Conservation (phyloP, 805 yeast species). For the Myxozyma nipponensis region DNA sequence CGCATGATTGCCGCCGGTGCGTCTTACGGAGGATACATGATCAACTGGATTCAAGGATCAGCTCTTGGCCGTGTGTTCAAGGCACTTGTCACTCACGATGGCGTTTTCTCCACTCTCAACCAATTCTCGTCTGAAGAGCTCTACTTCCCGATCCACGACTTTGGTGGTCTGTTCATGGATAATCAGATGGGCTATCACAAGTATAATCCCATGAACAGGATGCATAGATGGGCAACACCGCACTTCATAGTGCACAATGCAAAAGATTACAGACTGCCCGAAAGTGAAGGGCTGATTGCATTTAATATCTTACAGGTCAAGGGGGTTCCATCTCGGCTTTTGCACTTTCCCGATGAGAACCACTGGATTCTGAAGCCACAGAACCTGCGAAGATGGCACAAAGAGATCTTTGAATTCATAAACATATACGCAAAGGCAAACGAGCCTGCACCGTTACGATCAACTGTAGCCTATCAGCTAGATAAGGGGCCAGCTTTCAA, state of each 20-base stretch:
- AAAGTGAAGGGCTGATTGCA: constrained; percentile 31
- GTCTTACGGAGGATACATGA: constrained; percentile 34
- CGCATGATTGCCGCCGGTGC: constrained; percentile 32
- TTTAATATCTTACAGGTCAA: constrained; percentile 30
- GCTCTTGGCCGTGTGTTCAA: constrained; percentile 30
- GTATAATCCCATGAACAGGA: constrained; percentile 29
- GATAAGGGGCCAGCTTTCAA: not conserved
- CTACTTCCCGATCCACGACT: constrained; percentile 31
- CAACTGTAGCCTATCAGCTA: not conserved
- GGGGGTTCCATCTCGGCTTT: constrained; percentile 28
- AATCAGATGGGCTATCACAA: constrained; percentile 26
- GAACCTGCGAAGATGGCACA: constrained; percentile 31
- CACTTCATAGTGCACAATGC: constrained; percentile 31
- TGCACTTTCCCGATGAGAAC: constrained; percentile 31
- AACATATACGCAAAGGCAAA: constrained; percentile 8
- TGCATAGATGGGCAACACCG: constrained; percentile 31
- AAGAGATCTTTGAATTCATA: constrained; percentile 29
- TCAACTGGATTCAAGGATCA: constrained; percentile 33
- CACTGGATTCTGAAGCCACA: constrained; percentile 34
- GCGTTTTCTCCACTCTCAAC: constrained; percentile 29
- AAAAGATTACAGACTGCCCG: constrained; percentile 31
- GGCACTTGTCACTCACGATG: constrained; percentile 33
- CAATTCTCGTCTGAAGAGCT: constrained; percentile 30
- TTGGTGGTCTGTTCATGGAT: constrained; percentile 30
- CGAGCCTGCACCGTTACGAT: too few relatives aligned